These are phyloP conservation scores for Cyberlindnera mississippiensis DNA, from an alignment of 805 yeast genomes.

Conservation along the genomic window DNA sequence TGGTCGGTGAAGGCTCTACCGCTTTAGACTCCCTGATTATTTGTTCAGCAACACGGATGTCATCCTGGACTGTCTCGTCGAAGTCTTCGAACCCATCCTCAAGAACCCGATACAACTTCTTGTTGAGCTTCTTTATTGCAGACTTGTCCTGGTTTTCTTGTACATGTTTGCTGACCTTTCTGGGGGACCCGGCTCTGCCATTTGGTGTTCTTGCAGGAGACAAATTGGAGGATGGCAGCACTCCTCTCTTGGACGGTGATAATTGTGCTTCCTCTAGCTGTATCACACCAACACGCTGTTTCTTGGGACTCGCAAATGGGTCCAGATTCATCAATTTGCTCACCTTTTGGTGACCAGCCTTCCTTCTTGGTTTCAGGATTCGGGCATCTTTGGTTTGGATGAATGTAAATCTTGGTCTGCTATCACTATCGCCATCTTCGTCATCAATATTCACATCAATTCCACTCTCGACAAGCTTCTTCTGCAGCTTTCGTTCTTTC, in stretches of 20 bases:
- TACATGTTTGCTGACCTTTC: conserved; percentile 35
- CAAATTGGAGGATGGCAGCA: conserved; percentile 7
- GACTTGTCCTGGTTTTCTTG: conserved; percentile 34
- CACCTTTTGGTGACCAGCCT: conserved; percentile 3
- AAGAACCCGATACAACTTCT: conserved; percentile 21
- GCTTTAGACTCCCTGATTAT: conserved; percentile 36
- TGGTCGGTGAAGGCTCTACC: conserved; percentile 20
- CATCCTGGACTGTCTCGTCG: conserved; percentile 33
- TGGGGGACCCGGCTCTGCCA: conserved; percentile 44
- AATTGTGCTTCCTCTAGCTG: conserved; percentile 13
- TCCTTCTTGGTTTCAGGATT: conserved; percentile 6
- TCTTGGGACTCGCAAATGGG: conserved; percentile 29
- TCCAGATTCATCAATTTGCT: conserved; percentile 15
- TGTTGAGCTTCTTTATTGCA: conserved; percentile 47
- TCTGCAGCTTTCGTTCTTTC: background rate
- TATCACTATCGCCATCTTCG: conserved; percentile 3
- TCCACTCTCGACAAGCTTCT: background rate
- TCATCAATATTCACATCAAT: background rate
- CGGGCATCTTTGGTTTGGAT: conserved; percentile 4
- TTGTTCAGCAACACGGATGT: conserved; percentile 43
- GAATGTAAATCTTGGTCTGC: conserved; percentile 5
- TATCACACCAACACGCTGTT: conserved; percentile 26
- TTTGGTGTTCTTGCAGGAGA: conserved; percentile 34
- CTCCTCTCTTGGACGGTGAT: conserved; percentile 34
- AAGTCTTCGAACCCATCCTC: conserved; percentile 29